Evolutionary conservation across 2,329 filamentous ascomycete species (phyloP), one percentile per base, ranked within the genome.

Genomic region (Hymenoscyphus repandus): DNA sequence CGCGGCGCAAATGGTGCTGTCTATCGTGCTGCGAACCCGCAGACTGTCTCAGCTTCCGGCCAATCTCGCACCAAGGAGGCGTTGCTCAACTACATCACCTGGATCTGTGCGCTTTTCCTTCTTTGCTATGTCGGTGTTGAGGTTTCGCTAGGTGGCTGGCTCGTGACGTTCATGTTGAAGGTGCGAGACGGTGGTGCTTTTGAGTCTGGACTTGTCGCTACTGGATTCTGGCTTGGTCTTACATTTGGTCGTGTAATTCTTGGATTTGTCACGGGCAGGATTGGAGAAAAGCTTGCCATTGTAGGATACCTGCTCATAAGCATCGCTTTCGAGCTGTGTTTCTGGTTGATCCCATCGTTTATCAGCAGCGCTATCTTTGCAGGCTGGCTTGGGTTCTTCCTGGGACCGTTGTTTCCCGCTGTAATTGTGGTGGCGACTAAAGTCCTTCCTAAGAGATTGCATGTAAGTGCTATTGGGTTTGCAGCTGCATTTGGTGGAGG

Each of bases 211-310:
- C 80, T 95, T 70, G 82, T 82, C 0, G 85, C 82, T 0, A 92
- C 87, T 0, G 85, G 88, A 0, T 95, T 93, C 70, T 95, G 90
- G 90, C 77, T 90, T 22, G 90, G 89, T 0, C 74, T 95, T 50
- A 91, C 88, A 0, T 66, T 90, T 0, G 90, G 90, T 0, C 75
- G 90, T 1, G 72, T 93, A 1, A 67, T 85, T 0, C 69, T 95
- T 10, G 89, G 88, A 0, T 93, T 95, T 58, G 73, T 92, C 2
- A 95, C 90, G 0, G 85, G 85, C 1, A 72, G 76, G 1, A 72
- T 89, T 30, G 88, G 88, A 0, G 90, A 93, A 70, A 89, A 86
- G 64, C 64, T 80, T 12, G 80, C 83, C 32, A 79, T 86, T 49
- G 68, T 74, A 4, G 65, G 69, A 6, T 95, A 95, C 64, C 73